These are phyloP conservation scores for Amylocystis lapponica DNA, from an alignment of 768 basidiomycete genomes.

Conservation along the genomic window DNA sequence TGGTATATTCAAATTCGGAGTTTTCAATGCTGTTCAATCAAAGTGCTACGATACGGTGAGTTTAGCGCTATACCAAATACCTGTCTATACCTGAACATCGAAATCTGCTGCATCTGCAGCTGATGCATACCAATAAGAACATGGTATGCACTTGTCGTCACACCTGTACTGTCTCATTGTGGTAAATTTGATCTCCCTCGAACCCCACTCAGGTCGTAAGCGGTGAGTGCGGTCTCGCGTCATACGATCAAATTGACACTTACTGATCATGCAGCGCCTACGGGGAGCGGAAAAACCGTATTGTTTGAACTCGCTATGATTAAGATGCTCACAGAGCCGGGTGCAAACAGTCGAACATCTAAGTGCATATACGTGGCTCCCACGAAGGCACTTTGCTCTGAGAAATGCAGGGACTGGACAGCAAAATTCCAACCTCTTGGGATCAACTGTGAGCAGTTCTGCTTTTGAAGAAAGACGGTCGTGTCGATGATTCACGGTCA, in stretches of 20 bases:
- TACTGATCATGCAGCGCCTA: conserved; percentile 83
- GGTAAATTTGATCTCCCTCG: background rate
- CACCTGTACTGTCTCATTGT: background rate
- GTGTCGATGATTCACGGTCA: conserved; percentile 24
- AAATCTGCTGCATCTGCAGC: too few relatives aligned
- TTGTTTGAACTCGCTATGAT: conserved; percentile 91
- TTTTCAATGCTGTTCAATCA: conserved; percentile 91
- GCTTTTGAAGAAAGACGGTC: background rate
- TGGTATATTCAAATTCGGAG: conserved; percentile 77
- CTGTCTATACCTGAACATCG: background rate
- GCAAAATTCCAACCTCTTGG: conserved; percentile 72
- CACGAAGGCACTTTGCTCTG: conserved; percentile 90
- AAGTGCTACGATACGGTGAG: conserved; percentile 71
- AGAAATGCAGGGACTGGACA: conserved; percentile 81
- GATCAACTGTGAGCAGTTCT: conserved; percentile 53
- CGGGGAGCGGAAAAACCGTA: conserved; percentile 94
- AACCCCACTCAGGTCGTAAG: conserved; percentile 53
- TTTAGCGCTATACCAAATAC: background rate
- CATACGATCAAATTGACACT: too few relatives aligned
- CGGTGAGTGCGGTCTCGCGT: conserved; percentile 37
- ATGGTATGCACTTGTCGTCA: conserved; percentile 36
- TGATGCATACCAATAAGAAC: conserved; percentile 55
- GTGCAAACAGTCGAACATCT: conserved; percentile 26
- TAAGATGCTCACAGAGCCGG: conserved; percentile 50
- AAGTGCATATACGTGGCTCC: conserved; percentile 93